These are phyloP conservation scores for Phlyctochytrium arcticum DNA, from an alignment of 192 early-diverging fungal species.

Conservation along the genomic window DNA sequence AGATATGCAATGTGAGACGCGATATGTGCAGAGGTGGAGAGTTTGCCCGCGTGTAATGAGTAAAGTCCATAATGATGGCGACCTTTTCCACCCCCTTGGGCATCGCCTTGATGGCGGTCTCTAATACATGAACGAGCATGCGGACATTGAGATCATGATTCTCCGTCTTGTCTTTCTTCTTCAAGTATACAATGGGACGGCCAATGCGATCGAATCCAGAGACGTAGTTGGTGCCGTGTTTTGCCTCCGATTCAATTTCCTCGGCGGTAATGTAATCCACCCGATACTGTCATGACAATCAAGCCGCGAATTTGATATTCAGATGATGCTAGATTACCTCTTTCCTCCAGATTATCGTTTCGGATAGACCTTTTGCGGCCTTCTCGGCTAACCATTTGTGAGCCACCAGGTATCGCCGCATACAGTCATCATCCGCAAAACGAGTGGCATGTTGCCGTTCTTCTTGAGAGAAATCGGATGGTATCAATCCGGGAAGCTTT, in stretches of 20 bases:
- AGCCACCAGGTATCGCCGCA: too few species aligned
- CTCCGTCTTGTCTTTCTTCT: conserved; percentile 7
- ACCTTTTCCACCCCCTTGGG: conserved; percentile 7
- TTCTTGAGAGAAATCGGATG: too few species aligned
- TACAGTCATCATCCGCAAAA: too few species aligned
- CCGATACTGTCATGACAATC: too few species aligned
- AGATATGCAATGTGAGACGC: conserved; percentile 7
- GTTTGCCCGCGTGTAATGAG: conserved; percentile 15
- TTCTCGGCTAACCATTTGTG: too few species aligned
- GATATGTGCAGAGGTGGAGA: conserved; percentile 10
- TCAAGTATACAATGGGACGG: conserved; percentile 16
- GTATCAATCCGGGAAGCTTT: too few species aligned
- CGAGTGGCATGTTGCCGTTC: too few species aligned
- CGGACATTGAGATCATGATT: conserved; percentile 14
- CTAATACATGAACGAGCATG: neutral
- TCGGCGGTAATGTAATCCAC: neutral
- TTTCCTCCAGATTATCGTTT: too few species aligned
- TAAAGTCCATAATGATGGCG: conserved; percentile 19
- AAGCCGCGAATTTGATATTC: too few species aligned
- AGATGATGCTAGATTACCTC: too few species aligned
- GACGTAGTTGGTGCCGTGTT: neutral
- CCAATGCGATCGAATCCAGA: conserved; percentile 3
- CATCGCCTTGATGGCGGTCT: conserved; percentile 7
- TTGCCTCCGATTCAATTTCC: neutral
- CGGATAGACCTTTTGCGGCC: too few species aligned